Evolutionary conservation across 2,329 filamentous ascomycete genomes (phyloP), one percentile per base, ranked within the genome.

Genomic region (Davidsoniella australis): DNA sequence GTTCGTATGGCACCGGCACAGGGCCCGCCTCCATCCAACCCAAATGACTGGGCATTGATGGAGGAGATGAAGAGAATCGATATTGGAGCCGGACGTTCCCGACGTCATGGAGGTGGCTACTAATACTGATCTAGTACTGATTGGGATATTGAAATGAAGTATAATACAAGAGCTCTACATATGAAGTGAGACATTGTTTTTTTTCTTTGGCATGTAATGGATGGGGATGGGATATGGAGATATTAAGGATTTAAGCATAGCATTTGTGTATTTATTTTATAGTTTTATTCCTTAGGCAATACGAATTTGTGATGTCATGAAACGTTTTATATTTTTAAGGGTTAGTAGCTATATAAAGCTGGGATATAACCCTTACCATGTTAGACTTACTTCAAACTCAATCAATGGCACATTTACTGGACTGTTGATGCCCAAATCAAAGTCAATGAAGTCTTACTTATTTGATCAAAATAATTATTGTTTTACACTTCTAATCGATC

Each of bases 61-160:
- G 70, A 85, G 54, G 83, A 88, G 64, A 73, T 88, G 69, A 77
- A 72, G 57, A 68, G 69, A 44, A 81, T 82, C 54, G 76, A 82
- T 57, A 72, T 82, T 55, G 78, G 78, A n/a, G 66, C 67, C 20
- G 77, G 76, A 3, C 66, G 76, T 52, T 71, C 73, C 23, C 66
- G 73, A 57, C 65, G 74, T 41, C 69, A 72, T 47, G 65, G 66
- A 9, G 50, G 50, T 29, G 66, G 65, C 20, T 68, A 67, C 53
- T 68, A 51, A 63, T 33, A 12, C 4, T 33, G 29, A 33, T 9
- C 4, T 33, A 33, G 20, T 23, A 23, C 20, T 23, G 20, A 23
- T 23, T 23, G 20, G 1, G 20, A 5, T 5, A 4, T 23, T 23
- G 20, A 23, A 23, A 23, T 23, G 20, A 23, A 23, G 20, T 23